Evolutionary conservation across 2,329 filamentous ascomycete genomes (phyloP).

Genomic region (Monilinia vaccinii-corymbosi): DNA sequence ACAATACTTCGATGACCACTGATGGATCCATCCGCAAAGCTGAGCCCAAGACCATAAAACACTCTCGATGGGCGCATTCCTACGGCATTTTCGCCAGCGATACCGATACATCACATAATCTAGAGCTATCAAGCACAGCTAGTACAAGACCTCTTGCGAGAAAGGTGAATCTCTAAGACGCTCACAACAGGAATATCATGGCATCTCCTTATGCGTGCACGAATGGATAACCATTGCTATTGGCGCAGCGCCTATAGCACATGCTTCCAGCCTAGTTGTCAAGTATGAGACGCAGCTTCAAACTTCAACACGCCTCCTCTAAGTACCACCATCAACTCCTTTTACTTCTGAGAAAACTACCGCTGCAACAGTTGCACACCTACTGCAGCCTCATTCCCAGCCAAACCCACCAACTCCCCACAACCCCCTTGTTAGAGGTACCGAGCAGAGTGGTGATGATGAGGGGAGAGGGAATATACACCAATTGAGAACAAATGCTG

Average conservation of each 20-base stretch:
- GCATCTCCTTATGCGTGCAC: neutral
- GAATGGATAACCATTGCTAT: neutral
- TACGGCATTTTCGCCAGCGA: neutral
- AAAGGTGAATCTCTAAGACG: neutral
- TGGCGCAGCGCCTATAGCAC: neutral
- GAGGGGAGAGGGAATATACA: neutral
- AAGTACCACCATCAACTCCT: too few species aligned
- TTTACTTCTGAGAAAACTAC: neutral
- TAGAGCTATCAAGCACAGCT: neutral
- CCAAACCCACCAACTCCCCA: neutral
- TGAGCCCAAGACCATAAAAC: constrained; percentile 5
- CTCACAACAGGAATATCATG: neutral
- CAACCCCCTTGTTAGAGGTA: neutral
- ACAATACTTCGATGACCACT: neutral
- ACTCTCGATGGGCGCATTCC: neutral
- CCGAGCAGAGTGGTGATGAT: neutral
- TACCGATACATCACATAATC: neutral
- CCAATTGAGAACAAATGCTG: neutral
- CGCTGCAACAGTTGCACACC: neutral
- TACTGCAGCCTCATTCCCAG: neutral
- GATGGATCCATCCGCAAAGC: constrained; percentile 10
- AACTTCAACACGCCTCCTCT: neutral
- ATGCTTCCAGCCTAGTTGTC: neutral
- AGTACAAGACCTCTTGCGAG: neutral
- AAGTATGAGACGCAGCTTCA: neutral